Evolutionary conservation across 225 moss, liverwort and hornwort species (phyloP), one percentile per base, ranked within the genome.

Genomic region (Lunularia cruciata): DNA sequence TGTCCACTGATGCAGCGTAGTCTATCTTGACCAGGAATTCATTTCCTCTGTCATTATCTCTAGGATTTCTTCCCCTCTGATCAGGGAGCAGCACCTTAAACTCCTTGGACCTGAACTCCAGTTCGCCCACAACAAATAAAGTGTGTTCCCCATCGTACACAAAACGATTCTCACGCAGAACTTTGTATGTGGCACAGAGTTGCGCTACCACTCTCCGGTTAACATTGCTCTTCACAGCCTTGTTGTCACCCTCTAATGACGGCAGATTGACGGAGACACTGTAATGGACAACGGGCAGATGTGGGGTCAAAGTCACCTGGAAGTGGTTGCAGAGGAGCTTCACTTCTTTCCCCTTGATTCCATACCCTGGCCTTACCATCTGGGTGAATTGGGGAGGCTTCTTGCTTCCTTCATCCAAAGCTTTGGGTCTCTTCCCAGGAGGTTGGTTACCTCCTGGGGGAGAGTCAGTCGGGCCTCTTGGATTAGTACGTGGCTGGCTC

Each of bases 111-210:
- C 77, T 83, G 52, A 85, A 83, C 0, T 75, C 69, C 31, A 95
- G 71, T 38, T 80, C 58, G 9, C 95, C 95, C 30, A 86, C 90
- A 6, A 85, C 83, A 60, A 90, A 95, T 5, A 92, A 43, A 0
- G 84, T 76, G 64, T 88, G 85, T 77, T 95, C 92, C 0, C 95
- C 92, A 16, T 95, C 95, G 43, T 90, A 95, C 0, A 84, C 95
- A 23, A 85, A 92, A 2, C 22, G 78, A 54, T 89, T 90, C 3
- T 85, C 83, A 1, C 77, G 65, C 9, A 86, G 82, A 49, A 73
- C 60, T 0, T 88, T 90, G 67, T 78, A 92, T 2, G 92, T 90
- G 55, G 78, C 79, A 3, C 80, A 77, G 20, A 95, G 79, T 51
- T 72, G 80, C 47, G 58, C 74, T 84, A 95, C 84, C 4, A 95